Evolutionary conservation across 805 yeast genomes (phyloP), one percentile per base, ranked within the genome.

Genomic region (Cyberlindnera mycetangii): DNA sequence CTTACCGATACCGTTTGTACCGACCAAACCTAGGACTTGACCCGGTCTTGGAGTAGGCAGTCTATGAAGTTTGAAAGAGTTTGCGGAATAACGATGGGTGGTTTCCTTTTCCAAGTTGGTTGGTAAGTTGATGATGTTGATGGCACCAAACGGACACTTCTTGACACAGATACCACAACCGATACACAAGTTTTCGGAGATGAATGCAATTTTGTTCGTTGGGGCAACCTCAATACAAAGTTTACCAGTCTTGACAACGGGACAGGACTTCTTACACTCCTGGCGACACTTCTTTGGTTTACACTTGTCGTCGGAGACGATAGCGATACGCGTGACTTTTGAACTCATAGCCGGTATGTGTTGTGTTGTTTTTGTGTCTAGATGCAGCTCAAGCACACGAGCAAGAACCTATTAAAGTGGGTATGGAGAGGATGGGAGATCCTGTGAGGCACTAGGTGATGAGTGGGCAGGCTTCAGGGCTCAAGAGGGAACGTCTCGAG

Each of bases 111-210:
- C 98, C 64, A 93, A 76, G 67, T 93, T 90, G 15, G 98, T 92
- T 53, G 99, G 99, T 66, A 93, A 75, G 64, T 93, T 93, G 73
- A 93, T 93, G 64, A 93, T 93, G 62, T 79, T 85, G 61, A 93
- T 90, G 52, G 99, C 99, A 61, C 92, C 96, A 63, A 93, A 93
- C 24, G 99, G 99, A 71, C 99, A 93, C 66, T 89, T 93, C 69
- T 93, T 93, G 42, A 90, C 96, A 78, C 99, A 93, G 58, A 93
- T 93, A 89, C 99, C 99, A 76, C 99, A 93, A 66, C 99, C 99
- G 59, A 93, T 92, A 77, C 99, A 93, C 63, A 93, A 73, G 32
- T 73, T 87, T 66, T 93, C 99, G 15, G 96, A 87, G 47, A 93
- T 88, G 66, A 90, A 93, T 14, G 98, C 96, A 61, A 93, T 88